Percentiles rank a stretch among this genome's conserved stretches.
phyloP scores from a whole-genome alignment of 2,329 filamentous ascomycete genomes.

The Ophiostoma piceae region DNA sequence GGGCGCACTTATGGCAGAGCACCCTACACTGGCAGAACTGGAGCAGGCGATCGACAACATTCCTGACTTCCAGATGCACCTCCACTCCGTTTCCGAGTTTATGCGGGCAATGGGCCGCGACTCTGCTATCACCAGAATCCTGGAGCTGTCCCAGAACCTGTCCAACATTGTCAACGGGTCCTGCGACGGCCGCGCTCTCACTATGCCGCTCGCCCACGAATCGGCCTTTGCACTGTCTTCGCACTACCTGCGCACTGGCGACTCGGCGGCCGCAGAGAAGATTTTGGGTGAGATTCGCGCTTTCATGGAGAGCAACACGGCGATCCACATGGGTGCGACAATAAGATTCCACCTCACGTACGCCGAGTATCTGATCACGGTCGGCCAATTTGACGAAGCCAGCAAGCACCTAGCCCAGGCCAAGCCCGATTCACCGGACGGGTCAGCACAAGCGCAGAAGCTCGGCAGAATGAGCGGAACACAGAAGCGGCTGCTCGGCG shows the following conservation, averaged over 20 bases:
- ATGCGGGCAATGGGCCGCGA: constrained; percentile 48
- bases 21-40: constrained; percentile 40
- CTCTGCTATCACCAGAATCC: constrained; percentile 41
- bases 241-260: constrained; percentile 51
- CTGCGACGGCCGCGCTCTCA: not conserved
- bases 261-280: constrained; percentile 45
- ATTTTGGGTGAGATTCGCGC: constrained; percentile 55
- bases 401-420: constrained; percentile 24
- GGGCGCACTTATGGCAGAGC: constrained; percentile 40
- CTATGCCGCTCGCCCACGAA: constrained; percentile 40
- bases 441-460: not conserved
- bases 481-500: constrained; percentile 20
- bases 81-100: constrained; percentile 49
- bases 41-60: constrained; percentile 46
- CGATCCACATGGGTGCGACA: constrained; percentile 35
- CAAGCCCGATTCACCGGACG: not conserved
- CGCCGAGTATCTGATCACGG: constrained; percentile 67
- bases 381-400: constrained; percentile 61
- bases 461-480: constrained; percentile 9
- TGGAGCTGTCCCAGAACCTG: constrained; percentile 44
- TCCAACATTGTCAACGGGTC: constrained; percentile 32
- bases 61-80: constrained; percentile 44
- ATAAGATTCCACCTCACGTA: constrained; percentile 61
- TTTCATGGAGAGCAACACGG: constrained; percentile 37
- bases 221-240: constrained; percentile 47